A percentile compares a stretch with the other conserved stretches of the same genome.
phyloP scores from a whole-genome alignment of 1,284 basidiomycete genomes.

The Fomitopsis schrenkii region DNA sequence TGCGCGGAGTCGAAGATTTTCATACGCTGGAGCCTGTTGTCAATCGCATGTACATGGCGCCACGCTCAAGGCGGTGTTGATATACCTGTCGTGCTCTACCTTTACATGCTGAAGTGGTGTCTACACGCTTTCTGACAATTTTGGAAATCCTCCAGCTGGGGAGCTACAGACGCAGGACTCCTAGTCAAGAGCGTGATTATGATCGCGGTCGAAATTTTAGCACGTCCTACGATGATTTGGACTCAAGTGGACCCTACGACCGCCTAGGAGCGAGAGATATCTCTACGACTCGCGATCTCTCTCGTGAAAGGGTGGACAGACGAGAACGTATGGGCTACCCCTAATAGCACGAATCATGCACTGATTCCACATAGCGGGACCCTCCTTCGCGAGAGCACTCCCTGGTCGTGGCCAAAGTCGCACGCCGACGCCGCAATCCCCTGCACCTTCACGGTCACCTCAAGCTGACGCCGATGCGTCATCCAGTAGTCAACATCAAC shows the following conservation, averaged over 20 bases:
- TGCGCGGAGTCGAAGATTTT: no score
- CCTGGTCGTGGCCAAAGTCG: constrained; percentile 14
- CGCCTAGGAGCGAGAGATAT: constrained; percentile 21
- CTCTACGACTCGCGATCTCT: constrained; percentile 19
- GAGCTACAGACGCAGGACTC: constrained; percentile 38
- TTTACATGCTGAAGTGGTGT: neutral
- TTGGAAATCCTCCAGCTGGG: constrained; percentile 37
- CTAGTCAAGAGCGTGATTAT: constrained; percentile 13
- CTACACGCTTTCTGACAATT: neutral
- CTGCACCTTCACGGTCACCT: neutral
- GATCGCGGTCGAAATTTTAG: constrained; percentile 11
- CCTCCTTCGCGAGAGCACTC: neutral
- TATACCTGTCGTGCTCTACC: neutral
- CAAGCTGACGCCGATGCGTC: neutral
- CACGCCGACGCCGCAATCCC: constrained; percentile 24
- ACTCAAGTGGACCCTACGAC: constrained; percentile 4
- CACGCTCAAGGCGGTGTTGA: neutral
- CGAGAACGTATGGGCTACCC: neutral
- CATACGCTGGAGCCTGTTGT: no score
- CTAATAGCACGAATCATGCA: neutral
- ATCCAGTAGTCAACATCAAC: neutral
- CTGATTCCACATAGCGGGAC: neutral
- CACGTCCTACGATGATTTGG: neutral
- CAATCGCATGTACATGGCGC: no score
- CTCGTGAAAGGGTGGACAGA: constrained; percentile 2